These are phyloP conservation scores for Odonthalia washingtoniensis DNA, from an alignment of 31 red algal species.

Conservation along the genomic window DNA sequence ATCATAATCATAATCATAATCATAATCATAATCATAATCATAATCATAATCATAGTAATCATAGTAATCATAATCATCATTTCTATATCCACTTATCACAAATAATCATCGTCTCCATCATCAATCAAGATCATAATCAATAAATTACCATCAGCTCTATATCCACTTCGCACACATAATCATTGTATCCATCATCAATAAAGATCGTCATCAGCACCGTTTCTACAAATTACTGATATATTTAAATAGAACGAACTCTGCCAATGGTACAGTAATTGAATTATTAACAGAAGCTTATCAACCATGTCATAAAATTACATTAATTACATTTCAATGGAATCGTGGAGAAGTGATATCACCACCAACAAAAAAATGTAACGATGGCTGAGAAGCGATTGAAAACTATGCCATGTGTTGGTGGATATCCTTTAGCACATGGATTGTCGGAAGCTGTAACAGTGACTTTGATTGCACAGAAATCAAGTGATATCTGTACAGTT, in stretches of 20 bases:
- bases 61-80: no score
- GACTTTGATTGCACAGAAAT: slow-evolving; percentile 80
- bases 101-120: no score
- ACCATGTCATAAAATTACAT: slow-evolving; percentile 82
- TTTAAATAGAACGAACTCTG: slow-evolving; percentile 93
- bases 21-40: no score
- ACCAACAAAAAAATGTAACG: slow-evolving; percentile 88
- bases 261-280: slow-evolving; percentile 93
- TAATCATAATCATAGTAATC: no score
- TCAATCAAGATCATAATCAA: no score
- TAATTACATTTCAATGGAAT: slow-evolving; percentile 97
- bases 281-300: slow-evolving; percentile 94
- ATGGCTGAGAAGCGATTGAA: slow-evolving; percentile 95
- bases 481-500: slow-evolving; percentile 83
- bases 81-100: no score
- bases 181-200: slow-evolving; percentile 80
- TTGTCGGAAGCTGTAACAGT: slow-evolving; percentile 66
- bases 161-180: no score
- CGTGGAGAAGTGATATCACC: slow-evolving; percentile 86
- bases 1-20: no score
- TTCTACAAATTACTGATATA: slow-evolving; percentile 83
- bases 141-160: no score
- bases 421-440: slow-evolving; percentile 95
- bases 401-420: slow-evolving; percentile 95
- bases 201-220: slow-evolving; percentile 81